These are phyloP conservation scores for Dacryopinax primogenitus DNA, from an alignment of 768 basidiomycete species.

Conservation along the genomic window DNA sequence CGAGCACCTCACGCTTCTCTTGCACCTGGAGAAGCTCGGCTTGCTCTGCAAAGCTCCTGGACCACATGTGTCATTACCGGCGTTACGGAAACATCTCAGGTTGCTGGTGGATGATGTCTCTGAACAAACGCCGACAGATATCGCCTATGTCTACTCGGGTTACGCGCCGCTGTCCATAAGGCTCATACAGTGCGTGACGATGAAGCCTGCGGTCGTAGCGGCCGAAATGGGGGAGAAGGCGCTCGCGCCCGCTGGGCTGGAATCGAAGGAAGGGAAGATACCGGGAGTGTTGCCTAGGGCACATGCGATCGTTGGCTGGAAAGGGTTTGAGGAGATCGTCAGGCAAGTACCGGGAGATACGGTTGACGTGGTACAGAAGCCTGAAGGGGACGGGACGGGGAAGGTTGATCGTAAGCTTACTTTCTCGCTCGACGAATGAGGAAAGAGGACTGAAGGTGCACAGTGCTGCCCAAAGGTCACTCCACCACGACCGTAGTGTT, in stretches of 20 bases:
- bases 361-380: conserved; percentile 50
- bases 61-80: conserved; percentile 56
- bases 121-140: conserved; percentile 62
- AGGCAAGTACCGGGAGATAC: conserved; percentile 71
- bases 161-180: conserved; percentile 89
- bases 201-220: conserved; percentile 70
- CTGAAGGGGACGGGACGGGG: conserved; percentile 16
- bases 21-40: conserved; percentile 33
- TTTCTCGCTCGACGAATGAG: neutral
- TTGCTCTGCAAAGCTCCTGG: conserved; percentile 32
- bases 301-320: conserved; percentile 92
- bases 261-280: conserved; percentile 30
- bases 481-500: conserved; percentile 81
- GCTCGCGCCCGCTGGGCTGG: conserved; percentile 24
- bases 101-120: conserved; percentile 82
- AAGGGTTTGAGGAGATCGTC: conserved; percentile 87
- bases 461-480: conserved; percentile 38
- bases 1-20: conserved; percentile 37
- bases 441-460: neutral
- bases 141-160: conserved; percentile 91
- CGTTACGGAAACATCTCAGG: conserved; percentile 69
- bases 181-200: conserved; percentile 82
- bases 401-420: neutral
- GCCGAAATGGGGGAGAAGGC: conserved; percentile 36
- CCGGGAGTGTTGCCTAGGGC: conserved; percentile 60